A percentile compares a stretch with the other conserved stretches of the same genome.
Evolutionary conservation across 352 stramenopile genomes (phyloP).

Genomic region (Pilasporangium apinafurcum): DNA sequence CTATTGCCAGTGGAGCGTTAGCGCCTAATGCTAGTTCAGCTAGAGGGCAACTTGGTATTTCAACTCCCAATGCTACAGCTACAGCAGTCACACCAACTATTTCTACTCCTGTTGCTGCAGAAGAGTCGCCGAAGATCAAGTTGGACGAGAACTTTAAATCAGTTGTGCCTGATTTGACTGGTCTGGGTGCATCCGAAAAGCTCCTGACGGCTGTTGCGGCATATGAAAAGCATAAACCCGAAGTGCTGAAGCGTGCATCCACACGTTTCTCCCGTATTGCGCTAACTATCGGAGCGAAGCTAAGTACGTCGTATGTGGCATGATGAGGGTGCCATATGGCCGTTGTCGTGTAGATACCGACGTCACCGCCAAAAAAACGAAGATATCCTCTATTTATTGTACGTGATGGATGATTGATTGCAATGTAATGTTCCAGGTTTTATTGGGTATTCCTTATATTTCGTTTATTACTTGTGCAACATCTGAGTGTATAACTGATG

Average conservation of each 20-base stretch:
- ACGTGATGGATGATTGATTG: neutral
- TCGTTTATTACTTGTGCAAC: no score
- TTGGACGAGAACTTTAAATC: slow-evolving; percentile 54
- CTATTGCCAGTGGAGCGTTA: slow-evolving; percentile 1
- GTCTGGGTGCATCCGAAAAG: slow-evolving; percentile 68
- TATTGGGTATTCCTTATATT: slow-evolving; percentile 3
- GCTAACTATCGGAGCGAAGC: slow-evolving; percentile 68
- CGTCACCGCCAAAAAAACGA: neutral
- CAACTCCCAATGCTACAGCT: slow-evolving; percentile 1
- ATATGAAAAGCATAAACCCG: slow-evolving; percentile 80
- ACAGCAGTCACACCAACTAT: neutral
- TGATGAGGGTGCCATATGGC: no score
- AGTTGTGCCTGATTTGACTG: slow-evolving; percentile 67
- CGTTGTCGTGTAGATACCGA: neutral
- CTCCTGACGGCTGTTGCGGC: slow-evolving; percentile 70
- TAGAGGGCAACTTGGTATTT: slow-evolving; percentile 6
- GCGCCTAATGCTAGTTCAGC: slow-evolving; percentile 3
- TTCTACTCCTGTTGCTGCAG: neutral
- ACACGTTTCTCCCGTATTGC: slow-evolving; percentile 63
- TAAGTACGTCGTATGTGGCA: slow-evolving; percentile 64
- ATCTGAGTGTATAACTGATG: no score
- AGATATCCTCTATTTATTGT: neutral
- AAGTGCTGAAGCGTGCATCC: slow-evolving; percentile 60
- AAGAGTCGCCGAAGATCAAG: slow-evolving; percentile 18
- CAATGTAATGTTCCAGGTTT: neutral